Base-by-base conservation (phyloP, 2,329 filamentous ascomycete genomes). In the Fusarium proliferatum region DNA sequence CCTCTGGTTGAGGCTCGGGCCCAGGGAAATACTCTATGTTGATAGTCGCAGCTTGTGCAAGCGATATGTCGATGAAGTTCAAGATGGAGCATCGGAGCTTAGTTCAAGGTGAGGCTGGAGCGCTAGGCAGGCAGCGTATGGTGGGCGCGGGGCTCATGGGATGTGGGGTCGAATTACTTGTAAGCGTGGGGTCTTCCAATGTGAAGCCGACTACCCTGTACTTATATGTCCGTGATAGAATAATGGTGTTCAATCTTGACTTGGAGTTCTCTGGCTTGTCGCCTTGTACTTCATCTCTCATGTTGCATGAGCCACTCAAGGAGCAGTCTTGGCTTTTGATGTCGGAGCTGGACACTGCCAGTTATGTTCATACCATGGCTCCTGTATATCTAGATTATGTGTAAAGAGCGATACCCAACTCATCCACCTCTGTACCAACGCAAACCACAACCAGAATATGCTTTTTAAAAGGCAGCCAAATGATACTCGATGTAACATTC, bases 41-140 rank as follows among this genome's bases (percentile, higher is more conserved):
- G 62, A 36, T 21, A 17, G 56, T 55, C 38, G 38, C 41, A 49
- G 56, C 56, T 45, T 55, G 61, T 48, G 58, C 36, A 57, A 65
- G 33, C 64, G 34, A 45, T 57, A 48, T 51, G 33, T 51, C 30
- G 46, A 56, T 73, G 46, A 43, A 71, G 67, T 56, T 57, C 23
- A 17, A 69, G 62, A 68, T 65, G 56, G 51, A 55, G 65, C 49
- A 63, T 64, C 56, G 48, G 64, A 63, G 63, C 70, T 71, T 61
- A 69, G 49, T 68, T 75, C 52, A 57, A 71, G 42, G 51, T 78
- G 71, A 78, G 76, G 75, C 73, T 78, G 69, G 73, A 71, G 66
- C 67, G 33, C 56, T 59, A 75, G 73, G 68, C 75, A 75, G 74
- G 66, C 75, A 71, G 72, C 56, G 41, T 76, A 66, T 77, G 76